These are phyloP conservation scores for Globisporangium yorkense DNA, from an alignment of 352 stramenopile genomes.

Conservation along the genomic window DNA sequence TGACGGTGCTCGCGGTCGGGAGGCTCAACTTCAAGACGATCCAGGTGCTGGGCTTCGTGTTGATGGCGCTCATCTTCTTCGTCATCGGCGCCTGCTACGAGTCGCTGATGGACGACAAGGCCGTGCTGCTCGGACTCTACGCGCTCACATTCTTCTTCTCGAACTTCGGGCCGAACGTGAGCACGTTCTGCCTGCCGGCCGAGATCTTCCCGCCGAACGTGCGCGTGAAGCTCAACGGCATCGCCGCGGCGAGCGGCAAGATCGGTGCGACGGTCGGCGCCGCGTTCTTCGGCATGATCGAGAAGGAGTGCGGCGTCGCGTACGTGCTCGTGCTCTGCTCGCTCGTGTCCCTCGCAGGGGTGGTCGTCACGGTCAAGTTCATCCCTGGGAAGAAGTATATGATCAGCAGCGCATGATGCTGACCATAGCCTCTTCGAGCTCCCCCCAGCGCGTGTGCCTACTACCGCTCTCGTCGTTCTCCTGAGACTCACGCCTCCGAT, in stretches of 20 bases:
- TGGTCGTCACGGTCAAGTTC: constrained; percentile 54
- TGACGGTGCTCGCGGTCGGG: constrained; percentile 57
- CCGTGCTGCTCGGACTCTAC: constrained; percentile 55
- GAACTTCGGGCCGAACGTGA: constrained; percentile 85
- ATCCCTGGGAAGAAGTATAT: constrained; percentile 47
- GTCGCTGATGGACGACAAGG: constrained; percentile 31
- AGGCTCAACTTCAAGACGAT: constrained; percentile 69
- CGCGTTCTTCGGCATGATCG: constrained; percentile 56
- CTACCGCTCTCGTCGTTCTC: no score
- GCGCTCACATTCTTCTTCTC: constrained; percentile 74
- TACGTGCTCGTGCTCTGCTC: constrained; percentile 52
- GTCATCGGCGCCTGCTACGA: constrained; percentile 48
- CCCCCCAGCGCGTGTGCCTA: no score
- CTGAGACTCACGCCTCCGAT: no score
- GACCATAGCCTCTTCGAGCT: no score
- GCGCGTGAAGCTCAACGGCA: constrained; percentile 81
- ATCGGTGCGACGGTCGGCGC: constrained; percentile 69
- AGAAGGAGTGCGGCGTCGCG: constrained; percentile 50
- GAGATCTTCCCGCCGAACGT: constrained; percentile 86
- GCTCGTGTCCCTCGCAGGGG: constrained; percentile 50
- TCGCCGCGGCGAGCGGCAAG: constrained; percentile 86
- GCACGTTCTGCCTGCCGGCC: constrained; percentile 87
- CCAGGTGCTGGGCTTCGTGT: constrained; percentile 73
- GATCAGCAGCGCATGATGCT: no score
- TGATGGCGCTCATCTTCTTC: constrained; percentile 68